Conservation (phyloP, 345 rosid genomes). For the Psidium guajava region DNA sequence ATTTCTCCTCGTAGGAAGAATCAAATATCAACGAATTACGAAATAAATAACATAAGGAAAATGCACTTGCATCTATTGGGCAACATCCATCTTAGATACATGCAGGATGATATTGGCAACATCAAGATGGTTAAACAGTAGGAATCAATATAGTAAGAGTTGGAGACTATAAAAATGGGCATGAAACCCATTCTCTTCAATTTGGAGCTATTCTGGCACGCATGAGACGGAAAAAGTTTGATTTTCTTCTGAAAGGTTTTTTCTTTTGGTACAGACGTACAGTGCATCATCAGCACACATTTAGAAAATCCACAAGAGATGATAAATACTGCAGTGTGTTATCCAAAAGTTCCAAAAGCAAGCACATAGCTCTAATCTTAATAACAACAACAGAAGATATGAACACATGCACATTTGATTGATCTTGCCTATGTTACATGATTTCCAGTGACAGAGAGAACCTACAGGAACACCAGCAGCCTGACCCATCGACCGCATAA, state of each 20-base stretch:
- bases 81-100: neutral
- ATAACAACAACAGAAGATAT: neutral
- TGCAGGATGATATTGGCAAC: neutral
- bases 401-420: neutral
- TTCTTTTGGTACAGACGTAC: neutral
- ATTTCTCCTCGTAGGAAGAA: neutral
- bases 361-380: neutral
- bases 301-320: neutral
- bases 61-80: neutral
- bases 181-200: neutral
- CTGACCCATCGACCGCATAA: slow-evolving; percentile 79
- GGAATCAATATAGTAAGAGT: neutral
- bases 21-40: neutral
- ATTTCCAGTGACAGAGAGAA: neutral
- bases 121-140: neutral
- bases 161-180: neutral
- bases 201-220: neutral
- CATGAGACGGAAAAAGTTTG: neutral
- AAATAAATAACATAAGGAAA: neutral
- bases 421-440: neutral
- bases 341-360: neutral
- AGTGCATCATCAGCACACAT: neutral
- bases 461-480: slow-evolving; percentile 80
- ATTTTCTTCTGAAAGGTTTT: neutral
- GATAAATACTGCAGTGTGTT: neutral